Evolutionary conservation across 305 asterid genomes (phyloP).

Genomic region (Solanum hybrid): DNA sequence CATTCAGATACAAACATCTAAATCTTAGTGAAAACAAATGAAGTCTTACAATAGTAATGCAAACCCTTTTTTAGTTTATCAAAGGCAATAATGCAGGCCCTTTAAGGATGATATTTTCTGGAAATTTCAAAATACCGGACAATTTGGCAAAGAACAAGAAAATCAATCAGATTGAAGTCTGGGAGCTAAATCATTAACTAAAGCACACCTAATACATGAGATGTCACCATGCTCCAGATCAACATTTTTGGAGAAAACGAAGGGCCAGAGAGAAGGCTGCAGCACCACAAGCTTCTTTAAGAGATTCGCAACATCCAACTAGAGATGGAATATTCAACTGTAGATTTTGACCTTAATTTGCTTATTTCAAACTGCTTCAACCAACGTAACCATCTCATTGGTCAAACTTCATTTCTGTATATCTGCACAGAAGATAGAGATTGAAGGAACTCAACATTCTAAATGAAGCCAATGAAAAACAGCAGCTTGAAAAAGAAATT

Average conservation of each 20-base stretch:
- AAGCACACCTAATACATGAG: constrained; percentile 28
- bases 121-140: background rate
- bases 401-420: constrained; percentile 93
- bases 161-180: background rate
- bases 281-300: constrained; percentile 47
- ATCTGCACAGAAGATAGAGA: constrained; percentile 41
- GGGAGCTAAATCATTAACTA: background rate
- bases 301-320: constrained; percentile 50
- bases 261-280: constrained; percentile 57
- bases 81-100: background rate
- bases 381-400: constrained; percentile 41
- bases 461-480: background rate
- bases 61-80: background rate
- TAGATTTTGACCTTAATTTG: constrained; percentile 26
- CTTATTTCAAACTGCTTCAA: constrained; percentile 36
- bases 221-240: constrained; percentile 73
- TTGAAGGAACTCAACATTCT: background rate
- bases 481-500: background rate
- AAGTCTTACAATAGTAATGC: background rate
- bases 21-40: background rate
- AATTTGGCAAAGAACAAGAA: background rate
- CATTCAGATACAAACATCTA: background rate
- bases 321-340: constrained; percentile 37
- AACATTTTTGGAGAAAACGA: constrained; percentile 32
- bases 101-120: background rate